phyloP scores from a whole-genome alignment of 164 flowering plant species.

The Taxillus chinensis region DNA sequence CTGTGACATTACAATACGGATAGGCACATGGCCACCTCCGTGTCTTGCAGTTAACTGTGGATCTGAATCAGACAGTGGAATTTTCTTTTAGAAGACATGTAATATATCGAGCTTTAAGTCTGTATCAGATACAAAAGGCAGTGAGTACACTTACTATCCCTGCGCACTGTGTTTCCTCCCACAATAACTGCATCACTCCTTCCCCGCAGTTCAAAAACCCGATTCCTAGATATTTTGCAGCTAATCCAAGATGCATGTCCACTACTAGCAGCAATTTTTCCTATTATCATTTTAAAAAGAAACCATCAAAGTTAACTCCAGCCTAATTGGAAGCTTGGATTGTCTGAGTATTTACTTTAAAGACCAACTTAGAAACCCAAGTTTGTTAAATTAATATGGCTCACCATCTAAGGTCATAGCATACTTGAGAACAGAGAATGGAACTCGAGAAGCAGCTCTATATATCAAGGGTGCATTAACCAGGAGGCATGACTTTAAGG shows the following conservation, averaged over 20 bases:
- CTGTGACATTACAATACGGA: slow-evolving; percentile 80
- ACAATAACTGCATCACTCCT: slow-evolving; percentile 91
- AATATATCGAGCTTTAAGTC: too few relatives aligned
- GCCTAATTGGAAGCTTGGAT: too few relatives aligned
- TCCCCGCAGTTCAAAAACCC: slow-evolving; percentile 80
- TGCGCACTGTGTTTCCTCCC: slow-evolving; percentile 95
- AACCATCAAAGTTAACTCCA: neutral
- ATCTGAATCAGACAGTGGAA: slow-evolving; percentile 33
- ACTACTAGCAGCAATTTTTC: slow-evolving; percentile 90
- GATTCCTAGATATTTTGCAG: slow-evolving; percentile 63
- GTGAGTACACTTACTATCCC: slow-evolving; percentile 50
- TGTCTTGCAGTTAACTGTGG: slow-evolving; percentile 88
- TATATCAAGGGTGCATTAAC: slow-evolving; percentile 91
- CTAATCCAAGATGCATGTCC: slow-evolving; percentile 99
- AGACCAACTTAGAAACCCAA: neutral
- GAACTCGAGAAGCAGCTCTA: slow-evolving; percentile 79
- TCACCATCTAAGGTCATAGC: slow-evolving; percentile 98
- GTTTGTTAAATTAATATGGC: slow-evolving; percentile 9
- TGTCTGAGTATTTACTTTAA: too few relatives aligned
- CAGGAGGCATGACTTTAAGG: slow-evolving; percentile 63
- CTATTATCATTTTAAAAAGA: slow-evolving; percentile 21
- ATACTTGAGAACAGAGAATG: slow-evolving; percentile 91
- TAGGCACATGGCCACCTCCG: slow-evolving; percentile 85
- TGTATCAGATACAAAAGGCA: neutral
- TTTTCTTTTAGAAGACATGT: neutral